phyloP scores from a whole-genome alignment of 306 rosid species.

The Nissolia schottii region DNA sequence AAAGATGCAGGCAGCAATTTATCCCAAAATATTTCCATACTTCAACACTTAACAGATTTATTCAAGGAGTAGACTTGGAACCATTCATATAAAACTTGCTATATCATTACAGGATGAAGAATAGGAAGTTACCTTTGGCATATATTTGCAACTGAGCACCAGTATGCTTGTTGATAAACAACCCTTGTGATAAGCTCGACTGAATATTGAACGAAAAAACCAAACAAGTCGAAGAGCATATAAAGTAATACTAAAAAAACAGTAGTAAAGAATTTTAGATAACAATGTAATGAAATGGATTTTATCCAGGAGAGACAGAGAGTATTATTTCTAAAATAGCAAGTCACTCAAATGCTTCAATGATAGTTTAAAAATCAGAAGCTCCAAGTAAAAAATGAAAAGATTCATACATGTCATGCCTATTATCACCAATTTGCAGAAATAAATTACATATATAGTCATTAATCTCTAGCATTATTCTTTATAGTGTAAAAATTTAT shows the following conservation, averaged over 20 bases:
- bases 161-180: constrained; percentile 38
- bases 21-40: background rate
- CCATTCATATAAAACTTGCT: background rate
- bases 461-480: background rate
- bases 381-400: background rate
- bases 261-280: constrained; percentile 1
- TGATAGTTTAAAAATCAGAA: constrained; percentile 9
- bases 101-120: background rate
- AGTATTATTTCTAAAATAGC: constrained; percentile 1
- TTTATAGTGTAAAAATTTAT: background rate
- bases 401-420: background rate
- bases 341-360: constrained; percentile 3
- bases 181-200: constrained; percentile 51
- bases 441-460: background rate
- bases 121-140: constrained; percentile 50
- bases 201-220: constrained; percentile 41
- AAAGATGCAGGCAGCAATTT: background rate
- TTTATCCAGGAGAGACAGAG: background rate
- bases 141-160: constrained; percentile 42
- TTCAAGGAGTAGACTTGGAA: constrained; percentile 6
- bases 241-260: background rate
- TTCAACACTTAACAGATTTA: background rate
- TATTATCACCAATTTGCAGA: background rate
- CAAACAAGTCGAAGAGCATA: constrained; percentile 13
- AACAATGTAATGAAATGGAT: background rate